Base-by-base conservation (phyloP, 495 filamentous ascomycete species). In the Penicillium soppii region DNA sequence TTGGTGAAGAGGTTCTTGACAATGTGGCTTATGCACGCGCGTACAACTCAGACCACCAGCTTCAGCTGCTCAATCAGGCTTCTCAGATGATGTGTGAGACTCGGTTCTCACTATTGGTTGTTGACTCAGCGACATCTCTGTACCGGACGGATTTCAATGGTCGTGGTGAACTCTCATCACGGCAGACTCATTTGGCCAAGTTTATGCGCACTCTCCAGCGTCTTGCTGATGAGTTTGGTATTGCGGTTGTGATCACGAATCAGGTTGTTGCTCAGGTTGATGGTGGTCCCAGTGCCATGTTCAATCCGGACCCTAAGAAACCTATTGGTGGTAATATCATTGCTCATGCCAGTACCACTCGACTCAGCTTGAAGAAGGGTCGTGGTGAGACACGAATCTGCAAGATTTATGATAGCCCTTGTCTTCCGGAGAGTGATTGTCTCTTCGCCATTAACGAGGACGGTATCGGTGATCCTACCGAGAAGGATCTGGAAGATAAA, bases 61-160 rank as follows among this genome's bases (percentile, higher is more conserved):
- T 97, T 16, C 89, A 95, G 66, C 79, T 98, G 5, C 82, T 98
- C 43, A 95, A 90, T 66, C 92, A 97, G 66, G 94, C 94, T 13
- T 89, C 95, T 7, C 80, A 88, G 42, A 98, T 98, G 94, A 98
- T 98, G 94, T 96, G 91, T 50, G 95, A 97, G 69, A 97, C 94
- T 2, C 86, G 94, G 4, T 98, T 98, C 74, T 96, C 92, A 15
- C 80, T 98, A 4, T 81, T 98, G 30, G 82, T 98, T 38, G 95
- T 98, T 50, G 94, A 98, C 72, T 92, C 87, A 25, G 94, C 94
- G 15, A 98, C 92, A 0, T 88, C 92, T 1, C 79, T 98, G 17
- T 98, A 97, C 68, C 84, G 94, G 40, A 98, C 94, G 1, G 94
- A 98, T 60, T 98, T 97, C 72, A 79, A 88, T 41, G 94, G 94